A percentile compares a stretch with the other conserved stretches of the same genome.
Conservation (phyloP, 1,284 basidiomycete species). For the Pyrrhoderma noxium region DNA sequence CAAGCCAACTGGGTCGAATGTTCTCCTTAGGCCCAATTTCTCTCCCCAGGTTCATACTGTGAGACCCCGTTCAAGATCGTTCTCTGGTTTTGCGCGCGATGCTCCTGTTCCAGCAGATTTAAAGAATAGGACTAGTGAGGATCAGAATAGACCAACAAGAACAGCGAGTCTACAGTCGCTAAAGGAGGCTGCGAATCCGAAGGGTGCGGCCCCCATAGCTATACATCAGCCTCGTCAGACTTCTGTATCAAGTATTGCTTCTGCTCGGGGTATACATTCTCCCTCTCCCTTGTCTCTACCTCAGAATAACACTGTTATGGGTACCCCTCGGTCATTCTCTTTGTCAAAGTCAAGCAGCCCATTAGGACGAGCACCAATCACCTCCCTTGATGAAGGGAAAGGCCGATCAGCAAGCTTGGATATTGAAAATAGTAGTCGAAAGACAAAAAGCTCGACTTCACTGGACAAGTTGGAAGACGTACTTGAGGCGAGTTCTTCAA, state of each 20-base stretch:
- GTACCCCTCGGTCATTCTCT: constrained; percentile 6
- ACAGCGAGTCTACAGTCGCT: constrained; percentile 13
- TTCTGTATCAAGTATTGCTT: constrained; percentile 16
- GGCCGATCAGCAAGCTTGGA: no score
- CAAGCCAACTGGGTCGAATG: constrained; percentile 17
- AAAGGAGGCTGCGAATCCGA: constrained; percentile 1
- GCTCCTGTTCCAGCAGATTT: constrained; percentile 26
- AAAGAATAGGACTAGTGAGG: constrained; percentile 29
- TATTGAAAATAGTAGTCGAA: no score
- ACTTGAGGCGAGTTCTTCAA: no score
- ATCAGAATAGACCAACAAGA: constrained; percentile 26
- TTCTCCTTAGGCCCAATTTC: constrained; percentile 54
- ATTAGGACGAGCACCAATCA: background rate
- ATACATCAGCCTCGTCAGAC: constrained; percentile 4
- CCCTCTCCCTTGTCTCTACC: constrained; percentile 48
- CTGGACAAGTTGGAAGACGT: no score
- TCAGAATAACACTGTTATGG: constrained; percentile 27
- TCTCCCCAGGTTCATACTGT: constrained; percentile 43
- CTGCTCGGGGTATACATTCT: constrained; percentile 26
- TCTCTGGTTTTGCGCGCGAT: constrained; percentile 49
- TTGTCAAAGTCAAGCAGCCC: constrained; percentile 11
- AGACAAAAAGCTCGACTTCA: no score
- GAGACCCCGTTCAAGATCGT: constrained; percentile 65
- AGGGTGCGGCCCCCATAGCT: background rate
- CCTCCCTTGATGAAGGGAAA: no score